Evolutionary conservation across 257 asterid genomes (phyloP).

Genomic region (Solanum chmielewskii): DNA sequence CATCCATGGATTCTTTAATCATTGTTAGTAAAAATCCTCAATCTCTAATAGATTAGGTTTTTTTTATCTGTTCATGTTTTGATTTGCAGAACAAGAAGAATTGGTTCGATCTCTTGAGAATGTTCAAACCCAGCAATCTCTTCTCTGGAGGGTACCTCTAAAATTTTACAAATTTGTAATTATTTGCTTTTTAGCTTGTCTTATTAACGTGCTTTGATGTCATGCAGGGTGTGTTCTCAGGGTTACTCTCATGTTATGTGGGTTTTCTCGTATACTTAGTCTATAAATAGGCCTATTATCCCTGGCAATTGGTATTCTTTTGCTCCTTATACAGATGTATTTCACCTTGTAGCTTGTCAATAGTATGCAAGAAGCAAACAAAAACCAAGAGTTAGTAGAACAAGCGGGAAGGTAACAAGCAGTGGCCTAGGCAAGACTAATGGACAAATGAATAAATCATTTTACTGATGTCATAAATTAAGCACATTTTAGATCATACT

Average conservation of each 20-base stretch:
- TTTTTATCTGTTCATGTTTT: neutral
- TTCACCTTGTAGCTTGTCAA: neutral
- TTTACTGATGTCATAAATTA: neutral
- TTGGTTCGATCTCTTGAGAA: constrained; percentile 70
- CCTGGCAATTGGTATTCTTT: constrained; percentile 80
- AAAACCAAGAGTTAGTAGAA: neutral
- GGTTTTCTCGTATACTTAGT: constrained; percentile 59
- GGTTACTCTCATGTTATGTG: constrained; percentile 45
- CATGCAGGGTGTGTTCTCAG: constrained; percentile 42
- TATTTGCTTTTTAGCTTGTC: neutral
- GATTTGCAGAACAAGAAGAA: constrained; percentile 74
- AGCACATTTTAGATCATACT: neutral
- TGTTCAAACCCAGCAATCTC: constrained; percentile 59
- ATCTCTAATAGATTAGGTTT: neutral
- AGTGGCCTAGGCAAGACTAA: neutral
- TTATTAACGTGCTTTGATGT: neutral
- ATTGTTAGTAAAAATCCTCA: neutral
- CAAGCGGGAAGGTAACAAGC: neutral
- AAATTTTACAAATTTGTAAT: neutral
- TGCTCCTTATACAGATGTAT: neutral
- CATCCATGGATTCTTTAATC: neutral
- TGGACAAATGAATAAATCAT: neutral
- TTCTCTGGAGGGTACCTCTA: constrained; percentile 59
- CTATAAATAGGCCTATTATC: constrained; percentile 64
- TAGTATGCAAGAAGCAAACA: neutral